Evolutionary conservation across 495 filamentous ascomycete species (phyloP).

Genomic region (Platismatia glauca): DNA sequence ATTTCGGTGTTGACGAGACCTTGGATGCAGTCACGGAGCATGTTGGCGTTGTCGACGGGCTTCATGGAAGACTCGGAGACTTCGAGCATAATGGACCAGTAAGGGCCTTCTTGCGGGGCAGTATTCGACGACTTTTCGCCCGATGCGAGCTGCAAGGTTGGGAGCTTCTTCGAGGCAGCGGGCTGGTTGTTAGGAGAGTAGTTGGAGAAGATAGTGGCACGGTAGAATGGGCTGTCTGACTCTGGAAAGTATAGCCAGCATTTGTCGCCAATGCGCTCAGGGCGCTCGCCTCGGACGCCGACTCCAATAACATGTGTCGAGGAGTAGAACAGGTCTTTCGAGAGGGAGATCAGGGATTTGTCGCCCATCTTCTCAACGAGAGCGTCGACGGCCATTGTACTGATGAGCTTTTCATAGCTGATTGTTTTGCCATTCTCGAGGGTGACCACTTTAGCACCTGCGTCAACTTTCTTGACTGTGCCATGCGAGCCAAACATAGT

Average conservation of each 20-base stretch:
- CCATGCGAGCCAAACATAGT: constrained; percentile 80
- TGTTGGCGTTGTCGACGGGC: constrained; percentile 71
- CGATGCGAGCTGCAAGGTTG: constrained; percentile 75
- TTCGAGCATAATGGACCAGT: constrained; percentile 99
- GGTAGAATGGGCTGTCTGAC: constrained; percentile 98
- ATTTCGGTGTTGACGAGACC: constrained; percentile 96
- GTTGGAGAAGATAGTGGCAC: constrained; percentile 99
- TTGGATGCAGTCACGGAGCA: constrained; percentile 85
- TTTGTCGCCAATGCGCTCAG: constrained; percentile 97
- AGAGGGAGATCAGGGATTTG: constrained; percentile 68
- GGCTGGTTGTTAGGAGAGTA: constrained; percentile 99
- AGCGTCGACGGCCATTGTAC: constrained; percentile 91
- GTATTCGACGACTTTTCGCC: constrained; percentile 65
- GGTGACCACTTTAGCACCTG: constrained; percentile 70
- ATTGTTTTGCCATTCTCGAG: constrained; percentile 83
- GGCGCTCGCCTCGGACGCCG: constrained; percentile 82
- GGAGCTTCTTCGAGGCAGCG: constrained; percentile 66
- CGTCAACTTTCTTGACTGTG: constrained; percentile 75
- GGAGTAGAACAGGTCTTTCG: constrained; percentile 93
- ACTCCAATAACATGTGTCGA: constrained; percentile 96
- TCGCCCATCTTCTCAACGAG: constrained; percentile 83
- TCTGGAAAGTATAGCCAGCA: constrained; percentile 99
- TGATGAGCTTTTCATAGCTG: constrained; percentile 83
- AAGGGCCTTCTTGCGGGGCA: constrained; percentile 73
- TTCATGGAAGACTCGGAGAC: constrained; percentile 95